Evolutionary conservation across 805 yeast species (phyloP).

Genomic region (Vanderwaltozyma verrucispora): DNA sequence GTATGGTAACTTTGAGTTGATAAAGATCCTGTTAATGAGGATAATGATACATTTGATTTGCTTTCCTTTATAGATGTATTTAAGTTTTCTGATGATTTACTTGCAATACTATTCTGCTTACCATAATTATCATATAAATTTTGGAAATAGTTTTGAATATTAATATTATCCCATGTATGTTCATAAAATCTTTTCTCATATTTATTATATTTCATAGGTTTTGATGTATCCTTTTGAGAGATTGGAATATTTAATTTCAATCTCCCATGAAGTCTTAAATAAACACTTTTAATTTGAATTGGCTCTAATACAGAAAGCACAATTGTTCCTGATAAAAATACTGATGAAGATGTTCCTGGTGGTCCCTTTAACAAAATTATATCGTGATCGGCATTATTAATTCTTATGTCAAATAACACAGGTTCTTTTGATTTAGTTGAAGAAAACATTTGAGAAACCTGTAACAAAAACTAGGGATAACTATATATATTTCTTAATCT

Average conservation of each 20-base stretch:
- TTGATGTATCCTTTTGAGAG: slow-evolving; percentile 3
- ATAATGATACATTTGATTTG: slow-evolving; percentile 15
- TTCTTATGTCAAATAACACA: slow-evolving; percentile 41
- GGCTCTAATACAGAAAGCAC: slow-evolving; percentile 72
- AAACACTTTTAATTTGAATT: slow-evolving; percentile 50
- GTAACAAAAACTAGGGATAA: too few relatives aligned
- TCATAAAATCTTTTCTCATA: slow-evolving; percentile 62
- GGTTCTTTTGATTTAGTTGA: slow-evolving; percentile 1
- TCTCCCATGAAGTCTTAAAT: slow-evolving; percentile 56
- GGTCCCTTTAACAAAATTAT: slow-evolving; percentile 75
- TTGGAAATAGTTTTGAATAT: slow-evolving; percentile 35
- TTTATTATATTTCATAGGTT: slow-evolving; percentile 31
- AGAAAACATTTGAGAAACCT: slow-evolving; percentile 1
- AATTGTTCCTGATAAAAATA: slow-evolving; percentile 64
- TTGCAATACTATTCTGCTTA: slow-evolving; percentile 10
- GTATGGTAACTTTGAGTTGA: slow-evolving; percentile 27
- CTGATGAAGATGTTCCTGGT: slow-evolving; percentile 67
- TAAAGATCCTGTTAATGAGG: slow-evolving; percentile 21
- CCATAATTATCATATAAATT: slow-evolving; percentile 21
- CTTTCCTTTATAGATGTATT: slow-evolving; percentile 22
- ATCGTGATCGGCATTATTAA: slow-evolving; percentile 62
- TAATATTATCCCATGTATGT: slow-evolving; percentile 65
- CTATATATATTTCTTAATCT: too few relatives aligned
- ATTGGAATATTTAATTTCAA: slow-evolving; percentile 52
- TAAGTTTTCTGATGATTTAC: slow-evolving; percentile 11